Base-by-base conservation (phyloP, 2,329 filamentous ascomycete genomes). In the Phaeosphaeria sp. region DNA sequence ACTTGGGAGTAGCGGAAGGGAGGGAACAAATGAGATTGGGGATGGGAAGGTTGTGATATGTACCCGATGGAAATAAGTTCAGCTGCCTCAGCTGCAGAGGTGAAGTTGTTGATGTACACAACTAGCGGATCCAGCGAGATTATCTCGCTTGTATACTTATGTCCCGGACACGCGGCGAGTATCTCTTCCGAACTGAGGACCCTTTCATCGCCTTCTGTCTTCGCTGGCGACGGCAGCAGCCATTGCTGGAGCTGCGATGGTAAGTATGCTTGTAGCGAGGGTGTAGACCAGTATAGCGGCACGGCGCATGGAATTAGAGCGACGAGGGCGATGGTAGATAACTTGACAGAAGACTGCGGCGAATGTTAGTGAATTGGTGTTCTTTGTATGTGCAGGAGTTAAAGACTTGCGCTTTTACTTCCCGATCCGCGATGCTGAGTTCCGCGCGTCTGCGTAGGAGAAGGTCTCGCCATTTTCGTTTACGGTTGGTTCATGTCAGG, bases 71-170 rank as follows among this genome's bases (percentile, higher is more conserved):
- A 51, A n/a, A 69, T 62, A 8, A 70, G 57, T 4, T 63, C 57
- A 42, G 69, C 63, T 1, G 68, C 63, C 59, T 72, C 69, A 11
- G 40, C 50, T 6, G 30, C 24, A 2, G 61, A 63, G 15, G 67
- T 69, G 55, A 72, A 72, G 54, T 71, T 70, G 52, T 68, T 72
- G 61, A 71, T 71, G 56, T 72, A 72, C 2, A 72, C 63, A 13
- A 72, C 53, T 0, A 72, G 56, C 3, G 68, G 69, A 39, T 66
- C 60, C 1, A 70, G 55, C 9, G 69, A 72, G 21, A 72, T 57
- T 33, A 72, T 69, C 42, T 71, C 63, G n/a, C 63, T 69, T 1
- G 61, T 70, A 42, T 71, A 70, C n/a, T 58, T 62, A 47, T 72
- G 67, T 2, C 45, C 22, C 8, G 56, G 27, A 45, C 69, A 72